Evolutionary conservation across 2,329 filamentous ascomycete species (phyloP), one percentile per base, ranked within the genome.

Genomic region (Hypoxylon sp.): DNA sequence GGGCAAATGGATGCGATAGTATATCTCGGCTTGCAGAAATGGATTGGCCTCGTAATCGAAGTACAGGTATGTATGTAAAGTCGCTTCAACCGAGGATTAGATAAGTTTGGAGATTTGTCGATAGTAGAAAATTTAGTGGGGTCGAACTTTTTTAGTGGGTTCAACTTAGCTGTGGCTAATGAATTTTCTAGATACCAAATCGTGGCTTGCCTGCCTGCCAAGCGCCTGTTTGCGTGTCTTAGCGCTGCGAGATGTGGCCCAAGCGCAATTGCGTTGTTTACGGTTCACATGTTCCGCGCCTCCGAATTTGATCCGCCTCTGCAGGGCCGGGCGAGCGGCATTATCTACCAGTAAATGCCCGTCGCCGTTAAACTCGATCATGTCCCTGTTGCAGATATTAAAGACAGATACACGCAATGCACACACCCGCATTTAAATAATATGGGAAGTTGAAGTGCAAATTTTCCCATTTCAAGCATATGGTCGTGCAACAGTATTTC

Each of bases 81-180:
- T 37, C 12, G 34, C 32, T n/a, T n/a, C n/a, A n/a, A n/a, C n/a
- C n/a, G n/a, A n/a, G n/a, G 34, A 51, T 44, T 48, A 55, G 42
- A 36, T 47, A 48, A 46, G 46, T 34, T 47, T 36, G 42, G 40
- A 55, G 51, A 58, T 45, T 55, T 56, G 19, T 46, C 34, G 35
- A 11, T 36, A 36, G 13, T 52, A 53, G 41, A 64, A 65, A 61
- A 55, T 63, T 64, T 65, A 59, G 64, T 67, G 64, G 64, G 64
- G 63, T 63, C 32, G 12, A 56, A 50, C 37, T 40, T 34, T 57
- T 49, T 51, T 49, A 35, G 27, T 29, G 16, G 12, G 15, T 20
- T 5, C 17, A n/a, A 34, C 6, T 11, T 27, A 25, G n/a, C 15
- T n/a, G n/a, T 23, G 19, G 5, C 20, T 15, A 23, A 6, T 26